Percentiles rank a stretch among this genome's conserved stretches.
phyloP scores from a whole-genome alignment of 257 asterid species.

The Euphrasia confusa region DNA sequence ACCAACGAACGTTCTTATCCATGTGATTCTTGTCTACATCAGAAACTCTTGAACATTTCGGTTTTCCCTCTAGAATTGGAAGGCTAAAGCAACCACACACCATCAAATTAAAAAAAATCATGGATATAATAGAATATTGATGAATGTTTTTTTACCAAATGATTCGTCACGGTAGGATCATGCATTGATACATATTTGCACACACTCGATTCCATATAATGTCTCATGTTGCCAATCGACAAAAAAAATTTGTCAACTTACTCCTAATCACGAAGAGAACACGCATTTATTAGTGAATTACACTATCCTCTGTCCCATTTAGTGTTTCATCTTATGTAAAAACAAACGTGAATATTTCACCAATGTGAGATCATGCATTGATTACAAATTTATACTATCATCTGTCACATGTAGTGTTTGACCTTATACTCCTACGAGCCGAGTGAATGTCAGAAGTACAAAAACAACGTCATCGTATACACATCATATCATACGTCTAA shows the following conservation, averaged over 20 bases:
- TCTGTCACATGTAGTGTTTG: neutral
- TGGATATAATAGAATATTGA: neutral
- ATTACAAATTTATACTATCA: too few species aligned
- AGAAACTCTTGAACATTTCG: neutral
- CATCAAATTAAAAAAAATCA: neutral
- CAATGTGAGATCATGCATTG: too few species aligned
- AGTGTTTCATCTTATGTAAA: neutral
- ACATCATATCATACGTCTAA: neutral
- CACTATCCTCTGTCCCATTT: neutral
- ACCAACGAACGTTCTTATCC: constrained; percentile 1
- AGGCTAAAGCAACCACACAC: too few species aligned
- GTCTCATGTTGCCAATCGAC: neutral
- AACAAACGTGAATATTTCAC: too few species aligned
- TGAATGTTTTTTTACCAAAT: constrained; percentile 5
- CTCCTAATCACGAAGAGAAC: neutral
- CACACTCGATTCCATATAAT: neutral
- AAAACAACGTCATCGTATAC: neutral
- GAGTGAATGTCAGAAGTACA: neutral
- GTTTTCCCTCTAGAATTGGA: too few species aligned
- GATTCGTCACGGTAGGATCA: constrained; percentile 7
- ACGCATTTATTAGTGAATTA: neutral
- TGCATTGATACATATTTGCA: constrained; percentile 7
- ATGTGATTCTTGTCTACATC: constrained; percentile 25
- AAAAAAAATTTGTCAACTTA: too few species aligned
- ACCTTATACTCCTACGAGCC: neutral